Evolutionary conservation across 106 monocot genomes (phyloP).

Genomic region (Cymbidium sinense): DNA sequence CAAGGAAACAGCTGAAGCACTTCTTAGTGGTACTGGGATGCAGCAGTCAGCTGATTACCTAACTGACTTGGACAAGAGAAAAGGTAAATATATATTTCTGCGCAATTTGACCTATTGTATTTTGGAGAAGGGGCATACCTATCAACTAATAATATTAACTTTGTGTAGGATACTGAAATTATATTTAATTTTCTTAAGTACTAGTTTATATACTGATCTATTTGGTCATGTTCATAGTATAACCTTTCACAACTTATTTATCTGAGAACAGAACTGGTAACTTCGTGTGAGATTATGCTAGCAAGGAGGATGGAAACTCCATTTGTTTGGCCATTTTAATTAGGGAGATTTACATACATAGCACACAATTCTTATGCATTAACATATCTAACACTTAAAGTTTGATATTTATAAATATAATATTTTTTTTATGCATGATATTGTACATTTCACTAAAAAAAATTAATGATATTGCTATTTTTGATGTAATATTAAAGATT

Average conservation of each 20-base stretch:
- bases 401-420: no score
- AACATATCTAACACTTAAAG: no score
- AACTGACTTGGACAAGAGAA: constrained; percentile 70
- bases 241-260: background rate
- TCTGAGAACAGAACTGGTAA: background rate
- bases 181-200: background rate
- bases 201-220: background rate
- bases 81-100: constrained; percentile 41
- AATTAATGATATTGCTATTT: no score
- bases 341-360: no score
- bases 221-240: background rate
- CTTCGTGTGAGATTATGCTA: background rate
- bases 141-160: no score
- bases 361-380: no score
- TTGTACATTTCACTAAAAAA: no score
- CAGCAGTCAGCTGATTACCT: constrained; percentile 58
- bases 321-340: no score
- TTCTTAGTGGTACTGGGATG: constrained; percentile 64
- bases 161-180: no score
- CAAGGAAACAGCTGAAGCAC: constrained; percentile 92
- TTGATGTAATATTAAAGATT: no score
- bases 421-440: no score
- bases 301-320: background rate
- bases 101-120: constrained; percentile 1
- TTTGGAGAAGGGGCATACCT: no score